Percentiles rank a stretch among this genome's conserved stretches.
Conservation (phyloP, 2,329 filamentous ascomycete species). For the Alternaria gansuensis region DNA sequence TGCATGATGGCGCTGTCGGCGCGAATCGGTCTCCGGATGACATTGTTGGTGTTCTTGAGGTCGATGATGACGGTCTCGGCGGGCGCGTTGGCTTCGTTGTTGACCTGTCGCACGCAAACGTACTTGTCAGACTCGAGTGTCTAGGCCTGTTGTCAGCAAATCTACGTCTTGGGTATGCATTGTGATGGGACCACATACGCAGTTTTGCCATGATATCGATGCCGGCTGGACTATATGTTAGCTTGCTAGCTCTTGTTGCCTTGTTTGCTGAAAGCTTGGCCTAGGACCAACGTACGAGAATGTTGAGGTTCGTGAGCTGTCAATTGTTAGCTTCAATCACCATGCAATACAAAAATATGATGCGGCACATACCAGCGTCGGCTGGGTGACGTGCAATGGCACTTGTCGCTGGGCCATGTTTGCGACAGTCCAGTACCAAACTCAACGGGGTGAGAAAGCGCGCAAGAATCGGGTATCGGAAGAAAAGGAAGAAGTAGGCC, state of each 20-base stretch:
- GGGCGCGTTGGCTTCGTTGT: constrained; percentile 76
- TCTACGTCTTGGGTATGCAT: constrained; percentile 12
- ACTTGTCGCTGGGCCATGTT: constrained; percentile 79
- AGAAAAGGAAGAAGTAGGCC: constrained; percentile 49
- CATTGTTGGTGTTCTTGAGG: constrained; percentile 96
- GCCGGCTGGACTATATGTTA: constrained; percentile 61
- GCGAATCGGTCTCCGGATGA: constrained; percentile 94
- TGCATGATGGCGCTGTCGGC: constrained; percentile 99
- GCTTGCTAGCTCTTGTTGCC: constrained; percentile 33
- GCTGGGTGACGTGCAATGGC: constrained; percentile 81
- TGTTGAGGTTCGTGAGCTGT: constrained; percentile 59
- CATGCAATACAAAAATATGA: constrained; percentile 7
- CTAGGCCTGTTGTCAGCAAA: constrained; percentile 58
- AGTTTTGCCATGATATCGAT: constrained; percentile 87
- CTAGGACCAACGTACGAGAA: constrained; percentile 54
- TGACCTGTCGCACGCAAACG: constrained; percentile 96
- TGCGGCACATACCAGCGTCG: constrained; percentile 71
- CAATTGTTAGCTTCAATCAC: constrained; percentile 43
- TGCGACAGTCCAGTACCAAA: constrained; percentile 52
- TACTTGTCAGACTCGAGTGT: constrained; percentile 98
- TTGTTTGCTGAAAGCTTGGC: constrained; percentile 26
- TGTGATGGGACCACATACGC: constrained; percentile 65
- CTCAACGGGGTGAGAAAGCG: constrained; percentile 49
- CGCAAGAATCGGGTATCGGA: constrained; percentile 47
- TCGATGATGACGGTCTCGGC: constrained; percentile 97